Evolutionary conservation across 805 yeast genomes (phyloP), one percentile per base, ranked within the genome.

Genomic region (Brettanomyces bruxellensis): DNA sequence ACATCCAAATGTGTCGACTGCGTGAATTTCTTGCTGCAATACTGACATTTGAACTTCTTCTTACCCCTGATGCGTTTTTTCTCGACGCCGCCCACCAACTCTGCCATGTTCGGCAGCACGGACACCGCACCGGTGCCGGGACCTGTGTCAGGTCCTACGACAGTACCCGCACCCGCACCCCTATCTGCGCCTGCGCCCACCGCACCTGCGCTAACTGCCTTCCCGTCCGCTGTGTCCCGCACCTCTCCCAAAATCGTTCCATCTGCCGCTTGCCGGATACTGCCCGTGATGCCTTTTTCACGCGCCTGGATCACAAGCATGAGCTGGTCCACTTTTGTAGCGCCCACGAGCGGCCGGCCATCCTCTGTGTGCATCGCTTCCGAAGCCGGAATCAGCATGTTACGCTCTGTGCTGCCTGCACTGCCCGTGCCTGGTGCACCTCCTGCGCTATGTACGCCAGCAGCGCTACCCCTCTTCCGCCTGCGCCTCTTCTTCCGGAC

Each of bases 1-100:
- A 89, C 95, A 53, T 88, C 95, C 55, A 89, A 67, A 64, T 88
- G 96, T 4, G 96, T 90, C n/a, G 88, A 72, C 61, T 90, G 97
- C 1, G 90, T 81, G 57, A 90, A 90, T 46, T 76, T 74, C 59
- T 87, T 86, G 56, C 75, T 75, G 61, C 97, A 91, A 56, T 83
- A 83, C 3, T 78, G 78, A 58, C 95, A 85, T 59, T 80, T 81
- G 55, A 80, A 84, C 42, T 73, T 75, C 58, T 83, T 83, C 11
- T 66, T 60, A 12, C 68, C 62, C 36, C 67, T 59, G 11, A 60
- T 52, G 45, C 62, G 66, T 35, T 83, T 82, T 52, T 83, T 83
- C 45, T 81, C 89, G 25, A 86, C 81, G 2, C 95, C 95, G 28
- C 95, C 95, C 32, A 85, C 87, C 34, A 85, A 64, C 49, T 79